phyloP scores from a whole-genome alignment of 2,329 filamentous ascomycete genomes.

The Pestalotiopsis sp. region DNA sequence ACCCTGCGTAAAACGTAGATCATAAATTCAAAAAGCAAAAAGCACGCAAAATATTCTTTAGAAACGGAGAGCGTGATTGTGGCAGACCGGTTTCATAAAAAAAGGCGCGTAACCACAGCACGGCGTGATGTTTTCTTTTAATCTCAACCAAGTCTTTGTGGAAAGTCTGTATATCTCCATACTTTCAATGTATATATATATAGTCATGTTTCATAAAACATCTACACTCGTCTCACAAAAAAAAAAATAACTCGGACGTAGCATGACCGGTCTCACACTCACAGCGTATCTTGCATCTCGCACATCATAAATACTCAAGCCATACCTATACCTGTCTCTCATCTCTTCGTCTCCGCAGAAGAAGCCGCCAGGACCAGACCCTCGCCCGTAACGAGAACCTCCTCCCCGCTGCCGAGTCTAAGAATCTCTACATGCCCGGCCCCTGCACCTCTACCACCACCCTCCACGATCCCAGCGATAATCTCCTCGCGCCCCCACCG shows the following conservation, averaged over 20 bases:
- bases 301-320: too few species aligned
- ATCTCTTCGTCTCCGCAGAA: conserved; percentile 15
- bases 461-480: conserved; percentile 17
- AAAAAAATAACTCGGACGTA: too few species aligned
- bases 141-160: background rate
- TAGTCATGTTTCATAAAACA: too few species aligned
- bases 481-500: conserved; percentile 48
- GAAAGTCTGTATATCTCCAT: background rate
- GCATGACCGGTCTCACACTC: too few species aligned
- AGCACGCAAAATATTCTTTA: too few species aligned
- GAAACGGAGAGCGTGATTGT: background rate
- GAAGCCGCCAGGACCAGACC: conserved; percentile 29
- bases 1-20: too few species aligned
- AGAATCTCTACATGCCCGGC: conserved; percentile 40
- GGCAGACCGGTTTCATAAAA: background rate
- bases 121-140: background rate
- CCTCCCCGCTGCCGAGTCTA: conserved; percentile 42
- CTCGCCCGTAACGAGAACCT: conserved; percentile 42
- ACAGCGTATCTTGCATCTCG: too few species aligned
- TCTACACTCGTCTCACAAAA: too few species aligned
- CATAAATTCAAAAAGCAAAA: too few species aligned
- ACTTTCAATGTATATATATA: too few species aligned
- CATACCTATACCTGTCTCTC: background rate
- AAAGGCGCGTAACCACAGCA: background rate
- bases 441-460: conserved; percentile 7